Evolutionary conservation across 2,329 filamentous ascomycete genomes (phyloP), one percentile per base, ranked within the genome.

Genomic region (Colletotrichum orchidophilum): DNA sequence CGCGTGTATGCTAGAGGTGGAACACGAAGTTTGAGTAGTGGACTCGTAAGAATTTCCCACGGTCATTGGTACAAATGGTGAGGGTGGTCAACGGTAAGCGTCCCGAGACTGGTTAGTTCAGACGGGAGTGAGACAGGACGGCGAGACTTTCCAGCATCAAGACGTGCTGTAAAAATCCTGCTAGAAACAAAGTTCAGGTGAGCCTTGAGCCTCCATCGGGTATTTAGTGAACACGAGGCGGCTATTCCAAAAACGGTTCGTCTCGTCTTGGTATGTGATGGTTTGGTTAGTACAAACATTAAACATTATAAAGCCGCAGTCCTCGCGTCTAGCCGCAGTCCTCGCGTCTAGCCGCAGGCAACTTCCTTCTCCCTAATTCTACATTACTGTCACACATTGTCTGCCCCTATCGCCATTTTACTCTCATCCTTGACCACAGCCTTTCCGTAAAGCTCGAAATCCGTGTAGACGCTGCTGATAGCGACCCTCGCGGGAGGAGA

Each of bases 361-460:
- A n/a, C n/a, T n/a, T n/a, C n/a, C n/a, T n/a, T n/a, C n/a, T n/a
- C 39, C 39, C 39, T 42, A 7, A 8, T 33, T 33, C 31, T 18
- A 42, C 8, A 21, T 46, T n/a, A n/a, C n/a, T n/a, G n/a, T 61
- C 49, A 71, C 7, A 63, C 64, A 29, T 46, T 54, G 27, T 69
- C 64, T 58, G 59, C n/a, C 18, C 53, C 59, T 5, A 55, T 7
- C 13, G 58, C 69, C 1, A 69, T 50, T 24, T 33, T 42, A 3
- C 18, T 57, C 33, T 18, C 13, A 5, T 31, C 29, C 11, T 18
- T 58, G 7, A 29, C 21, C 18, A 46, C 59, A 11, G 15, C 53
- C 15, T 71, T 54, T 6, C 63, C 63, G 18, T 15, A 31, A 11
- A 69, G 50, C 29, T 69, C 69, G 2, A 55, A 9, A 35, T 71